phyloP scores from a whole-genome alignment of 2,329 filamentous ascomycete species.

The Talaromyces funiculosus region DNA sequence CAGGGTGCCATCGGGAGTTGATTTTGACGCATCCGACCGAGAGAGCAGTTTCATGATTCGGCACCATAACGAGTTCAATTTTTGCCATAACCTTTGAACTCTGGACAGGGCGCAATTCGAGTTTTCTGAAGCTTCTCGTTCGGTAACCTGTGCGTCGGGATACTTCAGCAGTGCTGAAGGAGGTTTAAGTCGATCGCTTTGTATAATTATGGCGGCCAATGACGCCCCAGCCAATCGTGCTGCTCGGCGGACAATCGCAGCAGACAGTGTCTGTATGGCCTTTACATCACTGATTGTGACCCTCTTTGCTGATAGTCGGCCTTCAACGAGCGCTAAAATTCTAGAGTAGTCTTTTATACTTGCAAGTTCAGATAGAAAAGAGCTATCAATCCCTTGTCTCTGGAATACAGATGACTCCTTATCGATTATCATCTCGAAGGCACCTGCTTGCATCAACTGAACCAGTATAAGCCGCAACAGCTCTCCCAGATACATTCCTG shows the following conservation, averaged over 20 bases:
- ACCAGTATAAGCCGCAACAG: conserved; percentile 17
- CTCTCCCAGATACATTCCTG: conserved; percentile 20
- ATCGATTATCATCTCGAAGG: conserved; percentile 7
- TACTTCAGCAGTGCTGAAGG: neutral
- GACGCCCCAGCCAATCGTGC: conserved; percentile 18
- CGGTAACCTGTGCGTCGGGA: neutral
- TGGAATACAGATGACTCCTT: conserved; percentile 11
- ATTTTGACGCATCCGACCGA: neutral
- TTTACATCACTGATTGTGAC: conserved; percentile 11
- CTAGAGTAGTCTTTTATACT: neutral
- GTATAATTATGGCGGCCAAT: conserved; percentile 16
- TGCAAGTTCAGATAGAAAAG: conserved; percentile 13
- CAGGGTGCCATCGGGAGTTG: neutral
- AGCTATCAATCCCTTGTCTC: conserved; percentile 14
- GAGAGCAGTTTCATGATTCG: conserved; percentile 9
- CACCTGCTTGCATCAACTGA: conserved; percentile 1
- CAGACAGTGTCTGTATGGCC: conserved; percentile 13
- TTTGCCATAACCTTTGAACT: neutral
- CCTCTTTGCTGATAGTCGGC: conserved; percentile 6
- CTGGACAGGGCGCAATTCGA: neutral
- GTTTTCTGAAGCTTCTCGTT: neutral
- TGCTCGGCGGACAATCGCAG: conserved; percentile 16
- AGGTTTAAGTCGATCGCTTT: conserved; percentile 12
- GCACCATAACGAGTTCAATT: conserved; percentile 12
- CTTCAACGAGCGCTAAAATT: neutral